These are phyloP conservation scores for Schrenkiella parvula DNA, from an alignment of 345 rosid species.

Conservation along the genomic window DNA sequence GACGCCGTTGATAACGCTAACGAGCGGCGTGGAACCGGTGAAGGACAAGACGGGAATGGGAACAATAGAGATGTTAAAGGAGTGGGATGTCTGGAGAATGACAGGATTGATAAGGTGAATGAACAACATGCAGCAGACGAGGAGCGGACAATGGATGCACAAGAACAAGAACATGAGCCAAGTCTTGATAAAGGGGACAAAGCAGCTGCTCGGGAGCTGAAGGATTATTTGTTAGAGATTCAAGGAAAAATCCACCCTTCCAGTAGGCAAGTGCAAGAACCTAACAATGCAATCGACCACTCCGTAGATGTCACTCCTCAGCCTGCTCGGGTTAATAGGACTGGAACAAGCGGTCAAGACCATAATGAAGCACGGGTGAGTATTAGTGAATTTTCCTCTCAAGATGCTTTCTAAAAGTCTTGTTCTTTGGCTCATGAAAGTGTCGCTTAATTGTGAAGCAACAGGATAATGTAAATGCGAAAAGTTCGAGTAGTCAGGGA, in stretches of 20 bases:
- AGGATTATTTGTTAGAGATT: conserved; percentile 19
- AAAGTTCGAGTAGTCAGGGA: conserved; percentile 13
- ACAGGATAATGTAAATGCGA: conserved; percentile 22
- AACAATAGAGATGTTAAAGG: not conserved
- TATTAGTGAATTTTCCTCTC: not conserved
- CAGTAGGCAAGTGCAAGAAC: not conserved
- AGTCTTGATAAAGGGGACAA: conserved; percentile 11
- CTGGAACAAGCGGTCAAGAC: not conserved
- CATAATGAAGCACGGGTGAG: not conserved
- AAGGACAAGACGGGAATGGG: not conserved
- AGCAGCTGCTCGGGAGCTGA: conserved; percentile 19
- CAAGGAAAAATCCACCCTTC: conserved; percentile 14
- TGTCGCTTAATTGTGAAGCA: conserved; percentile 10
- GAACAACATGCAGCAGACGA: not conserved
- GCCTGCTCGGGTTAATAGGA: conserved; percentile 8
- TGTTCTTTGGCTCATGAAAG: conserved; percentile 7
- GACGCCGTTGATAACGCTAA: not conserved
- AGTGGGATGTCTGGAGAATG: not conserved
- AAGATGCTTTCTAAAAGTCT: not conserved
- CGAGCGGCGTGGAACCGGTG: not conserved
- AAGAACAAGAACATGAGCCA: conserved; percentile 20
- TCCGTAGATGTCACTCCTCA: conserved; percentile 18
- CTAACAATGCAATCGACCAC: not conserved
- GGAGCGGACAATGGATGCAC: not conserved
- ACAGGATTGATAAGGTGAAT: not conserved